phyloP scores from a whole-genome alignment of 2,329 filamentous ascomycete genomes.

The Penicillium decumbens region DNA sequence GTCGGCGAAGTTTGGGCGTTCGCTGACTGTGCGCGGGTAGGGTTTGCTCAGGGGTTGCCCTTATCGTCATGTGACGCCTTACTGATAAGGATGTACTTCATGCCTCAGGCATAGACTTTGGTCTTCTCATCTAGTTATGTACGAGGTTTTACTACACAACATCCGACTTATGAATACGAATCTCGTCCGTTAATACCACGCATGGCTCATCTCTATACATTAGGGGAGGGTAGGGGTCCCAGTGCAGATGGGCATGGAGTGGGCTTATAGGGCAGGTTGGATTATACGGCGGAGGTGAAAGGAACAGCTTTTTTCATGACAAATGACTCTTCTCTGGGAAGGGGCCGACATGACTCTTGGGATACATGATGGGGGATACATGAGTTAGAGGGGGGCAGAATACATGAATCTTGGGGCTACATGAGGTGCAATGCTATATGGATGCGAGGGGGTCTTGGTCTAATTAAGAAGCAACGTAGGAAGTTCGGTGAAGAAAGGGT shows the following conservation, averaged over 20 bases:
- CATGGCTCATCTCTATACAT: constrained; percentile 11
- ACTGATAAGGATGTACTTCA: not conserved
- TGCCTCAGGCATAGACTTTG: constrained; percentile 16
- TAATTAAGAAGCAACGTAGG: constrained; percentile 35
- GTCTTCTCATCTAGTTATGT: not conserved
- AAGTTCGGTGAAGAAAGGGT: constrained; percentile 15
- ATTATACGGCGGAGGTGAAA: constrained; percentile 19
- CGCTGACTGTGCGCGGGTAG: constrained; percentile 32
- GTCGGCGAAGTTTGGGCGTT: constrained; percentile 23
- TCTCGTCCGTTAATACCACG: not conserved
- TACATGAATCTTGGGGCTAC: constrained; percentile 40
- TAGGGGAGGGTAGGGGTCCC: not conserved
- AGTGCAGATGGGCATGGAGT: constrained; percentile 1
- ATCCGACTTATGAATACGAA: not conserved
- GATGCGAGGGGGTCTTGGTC: constrained; percentile 29
- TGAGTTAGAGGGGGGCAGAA: constrained; percentile 20
- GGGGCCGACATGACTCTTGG: constrained; percentile 16
- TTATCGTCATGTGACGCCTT: constrained; percentile 29
- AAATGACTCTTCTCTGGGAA: constrained; percentile 31
- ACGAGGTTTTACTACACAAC: not conserved
- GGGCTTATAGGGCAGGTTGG: constrained; percentile 5
- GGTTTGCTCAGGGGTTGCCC: constrained; percentile 25
- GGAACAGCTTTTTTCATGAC: constrained; percentile 29
- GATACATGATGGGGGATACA: constrained; percentile 34
- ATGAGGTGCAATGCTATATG: constrained; percentile 30